Percentiles rank a stretch among this genome's conserved stretches.
Evolutionary conservation across 1,284 basidiomycete species (phyloP).

Genomic region (Pisolithus thermaeus): DNA sequence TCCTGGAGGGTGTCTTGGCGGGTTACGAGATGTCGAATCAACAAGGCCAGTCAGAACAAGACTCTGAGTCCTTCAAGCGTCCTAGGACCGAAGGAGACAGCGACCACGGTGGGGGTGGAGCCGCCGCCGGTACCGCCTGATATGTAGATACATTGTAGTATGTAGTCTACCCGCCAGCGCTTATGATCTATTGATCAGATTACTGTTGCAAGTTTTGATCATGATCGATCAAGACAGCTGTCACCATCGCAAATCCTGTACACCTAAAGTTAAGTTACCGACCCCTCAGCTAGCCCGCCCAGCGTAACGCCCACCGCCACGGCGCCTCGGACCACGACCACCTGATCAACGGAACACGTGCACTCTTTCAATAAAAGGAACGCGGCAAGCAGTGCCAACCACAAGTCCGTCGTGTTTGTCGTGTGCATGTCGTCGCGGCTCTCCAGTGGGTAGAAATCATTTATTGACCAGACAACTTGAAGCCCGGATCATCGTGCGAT

Average conservation of each 20-base stretch:
- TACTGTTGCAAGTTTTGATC: conserved; percentile 12
- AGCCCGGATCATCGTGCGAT: background rate
- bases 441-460: conserved; percentile 15
- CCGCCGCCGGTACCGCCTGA: background rate
- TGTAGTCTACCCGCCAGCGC: conserved; percentile 19
- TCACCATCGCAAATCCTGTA: conserved; percentile 10
- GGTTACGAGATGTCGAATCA: conserved; percentile 48
- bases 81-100: background rate
- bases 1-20: conserved; percentile 53
- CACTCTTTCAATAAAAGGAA: background rate
- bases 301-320: background rate
- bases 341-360: background rate
- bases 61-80: conserved; percentile 7
- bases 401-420: background rate
- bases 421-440: conserved; percentile 11
- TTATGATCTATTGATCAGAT: conserved; percentile 24
- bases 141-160: background rate
- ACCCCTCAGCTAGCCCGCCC: background rate
- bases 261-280: conserved; percentile 12
- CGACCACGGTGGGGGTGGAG: background rate
- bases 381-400: background rate
- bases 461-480: too few relatives aligned
- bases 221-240: conserved; percentile 28
- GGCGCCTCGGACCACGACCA: conserved; percentile 11
- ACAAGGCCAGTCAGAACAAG: conserved; percentile 9